Conservation (phyloP, 257 asterid species). For the Nicotiana noctiflora region DNA sequence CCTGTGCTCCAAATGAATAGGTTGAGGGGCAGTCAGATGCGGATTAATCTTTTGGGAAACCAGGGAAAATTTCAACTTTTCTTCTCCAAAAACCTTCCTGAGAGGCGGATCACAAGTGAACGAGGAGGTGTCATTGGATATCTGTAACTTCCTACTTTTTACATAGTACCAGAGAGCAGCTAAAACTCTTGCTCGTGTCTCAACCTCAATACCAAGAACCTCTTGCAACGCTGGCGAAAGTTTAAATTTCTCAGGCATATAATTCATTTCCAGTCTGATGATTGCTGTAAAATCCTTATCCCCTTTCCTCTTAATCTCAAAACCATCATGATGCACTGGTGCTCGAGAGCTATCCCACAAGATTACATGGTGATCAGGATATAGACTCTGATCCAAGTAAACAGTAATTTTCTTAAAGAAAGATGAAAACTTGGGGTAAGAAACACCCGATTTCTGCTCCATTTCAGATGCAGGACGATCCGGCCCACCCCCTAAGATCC, state of each 20-base stretch:
- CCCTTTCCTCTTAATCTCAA: constrained; percentile 89
- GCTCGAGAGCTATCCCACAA: constrained; percentile 86
- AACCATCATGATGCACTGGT: constrained; percentile 63
- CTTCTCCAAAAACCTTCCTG: constrained; percentile 78
- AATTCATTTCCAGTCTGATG: constrained; percentile 80
- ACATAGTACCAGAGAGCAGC: constrained; percentile 80
- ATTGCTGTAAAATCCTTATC: constrained; percentile 81
- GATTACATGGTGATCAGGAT: constrained; percentile 80
- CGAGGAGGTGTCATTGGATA: constrained; percentile 60
- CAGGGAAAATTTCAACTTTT: constrained; percentile 68
- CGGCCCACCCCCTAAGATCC: constrained; percentile 57
- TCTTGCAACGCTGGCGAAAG: constrained; percentile 75
- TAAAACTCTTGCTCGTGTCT: constrained; percentile 60
- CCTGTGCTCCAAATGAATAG: constrained; percentile 80
- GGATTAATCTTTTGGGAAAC: constrained; percentile 61
- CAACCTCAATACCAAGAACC: constrained; percentile 79
- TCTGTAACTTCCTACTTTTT: constrained; percentile 56
- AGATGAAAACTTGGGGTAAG: constrained; percentile 60
- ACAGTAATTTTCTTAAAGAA: constrained; percentile 77
- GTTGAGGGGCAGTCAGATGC: constrained; percentile 67
- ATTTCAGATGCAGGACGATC: constrained; percentile 36
- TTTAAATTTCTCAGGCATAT: constrained; percentile 62
- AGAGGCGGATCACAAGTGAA: constrained; percentile 74
- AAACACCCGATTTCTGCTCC: constrained; percentile 20
- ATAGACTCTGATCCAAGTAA: constrained; percentile 74